These are phyloP conservation scores for Russula abietina DNA, from an alignment of 768 basidiomycete species.

Conservation along the genomic window DNA sequence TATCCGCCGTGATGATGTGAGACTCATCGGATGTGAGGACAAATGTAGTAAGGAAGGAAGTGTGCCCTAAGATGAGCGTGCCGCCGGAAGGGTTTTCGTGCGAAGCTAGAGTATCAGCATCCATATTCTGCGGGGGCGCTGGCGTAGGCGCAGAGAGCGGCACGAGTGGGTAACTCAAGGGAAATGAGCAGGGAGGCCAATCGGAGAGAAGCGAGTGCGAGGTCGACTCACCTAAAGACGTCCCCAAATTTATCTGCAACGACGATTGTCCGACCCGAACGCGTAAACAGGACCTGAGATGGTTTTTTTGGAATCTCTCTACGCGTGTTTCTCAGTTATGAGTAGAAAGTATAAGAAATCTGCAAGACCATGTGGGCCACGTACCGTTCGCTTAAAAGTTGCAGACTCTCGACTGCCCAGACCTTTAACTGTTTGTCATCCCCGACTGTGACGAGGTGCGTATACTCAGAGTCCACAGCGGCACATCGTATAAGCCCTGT, in stretches of 20 bases:
- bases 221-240: conserved; percentile 58
- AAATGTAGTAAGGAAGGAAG: conserved; percentile 75
- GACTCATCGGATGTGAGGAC: conserved; percentile 60
- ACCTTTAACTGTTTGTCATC: conserved; percentile 82
- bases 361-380: conserved; percentile 26
- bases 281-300: conserved; percentile 60
- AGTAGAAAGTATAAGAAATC: neutral
- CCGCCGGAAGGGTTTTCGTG: conserved; percentile 69
- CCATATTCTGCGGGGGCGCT: neutral
- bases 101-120: conserved; percentile 38
- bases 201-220: conserved; percentile 14
- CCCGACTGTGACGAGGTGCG: conserved; percentile 53
- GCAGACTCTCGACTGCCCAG: conserved; percentile 56
- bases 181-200: neutral
- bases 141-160: conserved; percentile 11
- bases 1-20: conserved; percentile 81
- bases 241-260: conserved; percentile 95
- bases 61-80: conserved; percentile 76
- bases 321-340: conserved; percentile 1
- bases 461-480: conserved; percentile 41
- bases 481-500: conserved; percentile 57
- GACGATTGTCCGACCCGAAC: conserved; percentile 57
- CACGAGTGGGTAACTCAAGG: conserved; percentile 27
- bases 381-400: conserved; percentile 58
- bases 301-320: conserved; percentile 85